These are phyloP conservation scores for Podila epicladia DNA, from an alignment of 192 early-diverging fungal species.

Conservation along the genomic window DNA sequence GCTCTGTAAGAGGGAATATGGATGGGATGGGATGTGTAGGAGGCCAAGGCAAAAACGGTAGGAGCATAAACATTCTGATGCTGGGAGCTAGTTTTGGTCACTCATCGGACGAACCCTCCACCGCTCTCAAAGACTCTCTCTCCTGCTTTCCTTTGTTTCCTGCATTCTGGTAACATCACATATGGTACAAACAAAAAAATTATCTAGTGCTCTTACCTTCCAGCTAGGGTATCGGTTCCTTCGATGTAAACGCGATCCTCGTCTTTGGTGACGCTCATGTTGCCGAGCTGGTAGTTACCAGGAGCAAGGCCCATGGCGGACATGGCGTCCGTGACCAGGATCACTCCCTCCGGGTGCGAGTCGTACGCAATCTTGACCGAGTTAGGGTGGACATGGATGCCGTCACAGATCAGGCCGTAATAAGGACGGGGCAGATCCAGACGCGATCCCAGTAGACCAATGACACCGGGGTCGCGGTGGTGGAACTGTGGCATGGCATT, in stretches of 20 bases:
- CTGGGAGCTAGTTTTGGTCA: no score
- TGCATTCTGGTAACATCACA: neutral
- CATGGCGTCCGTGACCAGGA: slow-evolving; percentile 87
- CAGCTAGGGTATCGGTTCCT: slow-evolving; percentile 16
- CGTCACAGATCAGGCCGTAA: slow-evolving; percentile 88
- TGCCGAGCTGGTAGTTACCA: slow-evolving; percentile 53
- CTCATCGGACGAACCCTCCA: no score
- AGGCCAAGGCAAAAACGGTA: neutral
- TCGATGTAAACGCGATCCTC: slow-evolving; percentile 27
- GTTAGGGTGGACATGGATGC: slow-evolving; percentile 84
- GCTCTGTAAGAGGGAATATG: neutral
- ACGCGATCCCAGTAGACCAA: slow-evolving; percentile 74
- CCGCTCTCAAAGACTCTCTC: neutral
- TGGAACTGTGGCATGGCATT: slow-evolving; percentile 91
- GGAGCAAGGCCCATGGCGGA: slow-evolving; percentile 75
- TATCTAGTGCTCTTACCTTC: slow-evolving; percentile 21
- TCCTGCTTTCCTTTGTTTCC: neutral
- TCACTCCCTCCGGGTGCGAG: slow-evolving; percentile 77
- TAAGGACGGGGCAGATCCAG: slow-evolving; percentile 68
- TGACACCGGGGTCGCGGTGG: slow-evolving; percentile 86
- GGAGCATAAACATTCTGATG: no score
- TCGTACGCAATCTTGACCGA: slow-evolving; percentile 85
- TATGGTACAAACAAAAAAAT: neutral
- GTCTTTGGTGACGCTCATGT: slow-evolving; percentile 36
- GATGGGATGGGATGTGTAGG: neutral